phyloP scores from a whole-genome alignment of 352 stramenopile genomes.

The Phytopythium aichiense region DNA sequence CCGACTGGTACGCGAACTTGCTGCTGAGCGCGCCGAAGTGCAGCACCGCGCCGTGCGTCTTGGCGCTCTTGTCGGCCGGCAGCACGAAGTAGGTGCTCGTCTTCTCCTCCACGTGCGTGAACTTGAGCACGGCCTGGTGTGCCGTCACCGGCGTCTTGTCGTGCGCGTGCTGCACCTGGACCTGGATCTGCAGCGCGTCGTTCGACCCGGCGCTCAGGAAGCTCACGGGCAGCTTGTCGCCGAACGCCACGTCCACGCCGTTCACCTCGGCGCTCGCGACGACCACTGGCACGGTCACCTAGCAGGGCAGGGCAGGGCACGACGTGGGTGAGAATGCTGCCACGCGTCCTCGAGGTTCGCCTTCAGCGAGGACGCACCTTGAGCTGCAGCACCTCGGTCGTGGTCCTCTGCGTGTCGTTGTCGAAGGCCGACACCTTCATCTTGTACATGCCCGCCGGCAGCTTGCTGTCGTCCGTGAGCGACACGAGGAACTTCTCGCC shows the following conservation, averaged over 20 bases:
- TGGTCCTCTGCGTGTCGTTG: constrained; percentile 34
- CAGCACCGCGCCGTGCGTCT: constrained; percentile 37
- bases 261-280: constrained; percentile 53
- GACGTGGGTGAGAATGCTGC: not conserved
- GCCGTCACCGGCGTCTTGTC: constrained; percentile 50
- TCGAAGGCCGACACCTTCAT: constrained; percentile 59
- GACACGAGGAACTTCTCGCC: constrained; percentile 54
- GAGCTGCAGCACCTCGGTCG: constrained; percentile 62
- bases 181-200: constrained; percentile 51
- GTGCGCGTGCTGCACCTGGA: constrained; percentile 50
- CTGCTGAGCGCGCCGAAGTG: constrained; percentile 69
- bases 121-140: constrained; percentile 81
- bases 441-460: constrained; percentile 73
- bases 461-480: constrained; percentile 35
- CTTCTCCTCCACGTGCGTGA: constrained; percentile 51
- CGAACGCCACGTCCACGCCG: constrained; percentile 36
- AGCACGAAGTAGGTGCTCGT: constrained; percentile 77
- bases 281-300: constrained; percentile 63
- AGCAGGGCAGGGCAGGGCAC: not conserved
- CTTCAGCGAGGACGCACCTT: constrained; percentile 24
- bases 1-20: constrained; percentile 82
- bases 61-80: constrained; percentile 25
- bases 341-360: not conserved
- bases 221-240: constrained; percentile 49
- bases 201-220: constrained; percentile 56